Base-by-base conservation (phyloP, 108 stramenopile genomes). In the Asterionellopsis glacialis region DNA sequence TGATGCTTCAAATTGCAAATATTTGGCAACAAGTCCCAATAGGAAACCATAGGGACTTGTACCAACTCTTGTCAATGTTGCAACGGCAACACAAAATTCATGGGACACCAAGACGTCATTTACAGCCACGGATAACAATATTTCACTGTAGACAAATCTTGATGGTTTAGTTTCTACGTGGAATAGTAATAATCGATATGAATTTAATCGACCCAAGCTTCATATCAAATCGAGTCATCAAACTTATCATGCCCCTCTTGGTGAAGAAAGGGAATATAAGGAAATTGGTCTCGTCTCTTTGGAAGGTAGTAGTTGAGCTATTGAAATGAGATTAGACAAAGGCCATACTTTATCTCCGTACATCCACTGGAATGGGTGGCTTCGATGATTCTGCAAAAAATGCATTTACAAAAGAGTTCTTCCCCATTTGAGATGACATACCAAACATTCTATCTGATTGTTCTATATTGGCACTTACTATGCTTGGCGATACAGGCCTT, bases 31-130 rank as follows among this genome's bases (percentile, higher is more conserved):
- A 16, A 63, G 63, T 65, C 57, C 63, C 1, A 59, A 60, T 42
- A 63, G 67, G 7, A 49, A 57, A 53, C 52, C 45, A 19, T 75
- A 65, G 41, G 74, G 68, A 54, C 25, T 75, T 15, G 61, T 63
- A 0, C 74, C 74, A 10, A 75, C 67, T 2, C 23, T 68, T 22
- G 61, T 28, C 15, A 75, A 64, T 43, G 51, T 75, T 50, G 51
- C 67, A 13, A 5, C 12, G 25, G 74, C 52, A 19, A 24, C 61
- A 14, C 61, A 58, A 44, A 23, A 43, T 11, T 50, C 67, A 1
- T 21, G 67, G 19, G 9, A 10, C 33, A 11, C 18, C 18, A n/a
- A n/a, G n/a, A 11, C 11, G 12, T 14, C 1, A 25, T 33, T 2
- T 7, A 43, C 14, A 55, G 45, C 28, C 0, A 18, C 7, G 23